A percentile compares a stretch with the other conserved stretches of the same genome.
Conservation (phyloP, 2,329 filamentous ascomycete species). For the Colletotrichum sojae region DNA sequence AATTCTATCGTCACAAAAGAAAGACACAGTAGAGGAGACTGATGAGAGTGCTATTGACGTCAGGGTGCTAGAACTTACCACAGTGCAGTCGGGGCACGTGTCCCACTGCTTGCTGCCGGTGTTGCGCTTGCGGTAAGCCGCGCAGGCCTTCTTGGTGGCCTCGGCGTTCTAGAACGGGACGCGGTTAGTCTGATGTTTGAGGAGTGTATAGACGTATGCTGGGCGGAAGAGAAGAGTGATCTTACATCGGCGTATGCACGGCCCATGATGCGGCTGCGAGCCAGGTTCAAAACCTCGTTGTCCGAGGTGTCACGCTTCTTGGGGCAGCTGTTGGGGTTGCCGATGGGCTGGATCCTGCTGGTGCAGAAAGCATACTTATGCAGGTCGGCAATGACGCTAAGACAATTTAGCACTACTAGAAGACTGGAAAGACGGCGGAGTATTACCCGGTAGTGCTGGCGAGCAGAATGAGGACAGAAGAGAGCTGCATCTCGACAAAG, state of each 20-base stretch:
- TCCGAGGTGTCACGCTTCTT: neutral
- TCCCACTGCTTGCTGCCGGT: conserved; percentile 25
- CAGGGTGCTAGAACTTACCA: neutral
- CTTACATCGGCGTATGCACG: neutral
- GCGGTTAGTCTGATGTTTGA: too few species aligned
- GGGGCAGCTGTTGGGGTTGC: neutral
- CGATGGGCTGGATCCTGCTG: neutral
- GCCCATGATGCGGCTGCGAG: neutral
- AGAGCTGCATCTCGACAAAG: neutral
- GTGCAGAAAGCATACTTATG: neutral
- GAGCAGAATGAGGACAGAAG: neutral
- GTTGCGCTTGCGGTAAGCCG: conserved; percentile 6
- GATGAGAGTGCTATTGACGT: too few species aligned
- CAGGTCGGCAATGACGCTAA: neutral
- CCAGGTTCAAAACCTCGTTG: neutral
- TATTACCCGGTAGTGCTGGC: neutral
- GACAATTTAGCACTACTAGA: too few species aligned
- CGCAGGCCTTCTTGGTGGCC: conserved; percentile 14
- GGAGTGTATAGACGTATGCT: too few species aligned
- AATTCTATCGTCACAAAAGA: too few species aligned
- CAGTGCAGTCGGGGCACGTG: conserved; percentile 15
- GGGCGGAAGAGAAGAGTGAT: too few species aligned
- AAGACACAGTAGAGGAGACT: too few species aligned
- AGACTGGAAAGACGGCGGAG: too few species aligned
- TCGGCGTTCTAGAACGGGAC: neutral